These are phyloP conservation scores for Talaromyces trachyspermus DNA, from an alignment of 495 filamentous ascomycete species.

Conservation along the genomic window DNA sequence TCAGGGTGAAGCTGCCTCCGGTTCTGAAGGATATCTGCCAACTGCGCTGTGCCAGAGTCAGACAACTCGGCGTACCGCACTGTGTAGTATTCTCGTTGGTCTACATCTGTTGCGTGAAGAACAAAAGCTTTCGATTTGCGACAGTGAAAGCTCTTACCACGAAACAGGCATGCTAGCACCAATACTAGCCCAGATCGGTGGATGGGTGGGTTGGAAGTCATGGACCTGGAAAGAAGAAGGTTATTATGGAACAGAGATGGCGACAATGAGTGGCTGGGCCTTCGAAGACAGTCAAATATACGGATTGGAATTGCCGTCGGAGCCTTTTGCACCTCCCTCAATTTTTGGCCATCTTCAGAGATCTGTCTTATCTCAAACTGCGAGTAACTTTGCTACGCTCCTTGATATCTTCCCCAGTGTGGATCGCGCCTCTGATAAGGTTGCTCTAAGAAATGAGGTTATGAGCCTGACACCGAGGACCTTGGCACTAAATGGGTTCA, in stretches of 20 bases:
- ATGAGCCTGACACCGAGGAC: conserved; percentile 57
- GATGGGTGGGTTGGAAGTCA: conserved; percentile 74
- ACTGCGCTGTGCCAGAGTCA: conserved; percentile 47
- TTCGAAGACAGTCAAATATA: conserved; percentile 52
- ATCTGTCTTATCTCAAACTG: conserved; percentile 19
- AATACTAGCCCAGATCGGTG: conserved; percentile 69
- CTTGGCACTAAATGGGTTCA: conserved; percentile 53
- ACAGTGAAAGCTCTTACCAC: conserved; percentile 45
- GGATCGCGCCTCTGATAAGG: conserved; percentile 30
- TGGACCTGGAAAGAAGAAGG: conserved; percentile 52
- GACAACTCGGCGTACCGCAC: conserved; percentile 47
- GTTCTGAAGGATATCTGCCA: conserved; percentile 52
- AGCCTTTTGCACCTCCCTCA: conserved; percentile 62
- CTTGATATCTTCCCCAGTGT: conserved; percentile 45
- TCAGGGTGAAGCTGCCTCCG: conserved; percentile 42
- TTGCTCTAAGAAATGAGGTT: conserved; percentile 34
- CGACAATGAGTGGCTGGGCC: conserved; percentile 49
- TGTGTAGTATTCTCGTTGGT: conserved; percentile 63
- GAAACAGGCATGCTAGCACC: conserved; percentile 52
- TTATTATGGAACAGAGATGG: conserved; percentile 66
- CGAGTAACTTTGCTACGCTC: conserved; percentile 51
- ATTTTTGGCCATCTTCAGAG: conserved; percentile 60
- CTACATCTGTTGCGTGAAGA: conserved; percentile 86
- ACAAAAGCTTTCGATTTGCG: conserved; percentile 68
- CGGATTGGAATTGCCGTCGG: conserved; percentile 36